A percentile compares a stretch with the other conserved stretches of the same genome.
phyloP scores from a whole-genome alignment of 2,329 filamentous ascomycete genomes.

The Seiridium cupressi region DNA sequence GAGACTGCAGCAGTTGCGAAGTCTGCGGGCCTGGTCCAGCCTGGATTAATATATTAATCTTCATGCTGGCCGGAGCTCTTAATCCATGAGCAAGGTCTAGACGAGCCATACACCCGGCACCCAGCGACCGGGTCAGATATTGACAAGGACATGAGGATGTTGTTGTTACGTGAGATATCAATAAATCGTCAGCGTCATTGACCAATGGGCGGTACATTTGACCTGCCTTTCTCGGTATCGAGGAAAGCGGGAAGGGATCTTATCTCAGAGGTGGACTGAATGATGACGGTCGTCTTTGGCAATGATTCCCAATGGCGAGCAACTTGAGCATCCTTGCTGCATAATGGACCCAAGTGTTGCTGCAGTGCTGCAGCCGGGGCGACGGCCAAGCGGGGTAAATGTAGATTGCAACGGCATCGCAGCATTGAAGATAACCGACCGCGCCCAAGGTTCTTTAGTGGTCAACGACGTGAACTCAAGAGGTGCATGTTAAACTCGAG shows the following conservation, averaged over 20 bases:
- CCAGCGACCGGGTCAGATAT: neutral
- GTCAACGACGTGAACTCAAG: too few relatives aligned
- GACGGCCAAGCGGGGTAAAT: neutral
- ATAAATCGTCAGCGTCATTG: constrained; percentile 4
- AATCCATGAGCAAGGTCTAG: neutral
- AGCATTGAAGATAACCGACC: neutral
- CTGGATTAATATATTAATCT: neutral
- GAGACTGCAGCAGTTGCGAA: neutral
- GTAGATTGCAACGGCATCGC: neutral
- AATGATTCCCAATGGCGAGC: neutral
- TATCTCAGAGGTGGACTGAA: neutral
- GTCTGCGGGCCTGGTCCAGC: neutral
- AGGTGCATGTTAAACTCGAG: too few relatives aligned
- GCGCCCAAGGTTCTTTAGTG: too few relatives aligned
- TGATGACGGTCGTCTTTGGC: neutral
- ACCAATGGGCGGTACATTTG: neutral
- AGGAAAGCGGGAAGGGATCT: neutral
- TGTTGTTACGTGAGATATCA: neutral
- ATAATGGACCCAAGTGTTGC: neutral
- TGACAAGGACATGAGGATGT: neutral
- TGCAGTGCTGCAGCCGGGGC: neutral
- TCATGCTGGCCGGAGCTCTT: neutral
- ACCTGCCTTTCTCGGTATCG: constrained; percentile 10
- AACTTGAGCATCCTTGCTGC: neutral
- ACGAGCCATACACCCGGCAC: neutral